phyloP scores from a whole-genome alignment of 306 rosid species.

The Corylus avellana region DNA sequence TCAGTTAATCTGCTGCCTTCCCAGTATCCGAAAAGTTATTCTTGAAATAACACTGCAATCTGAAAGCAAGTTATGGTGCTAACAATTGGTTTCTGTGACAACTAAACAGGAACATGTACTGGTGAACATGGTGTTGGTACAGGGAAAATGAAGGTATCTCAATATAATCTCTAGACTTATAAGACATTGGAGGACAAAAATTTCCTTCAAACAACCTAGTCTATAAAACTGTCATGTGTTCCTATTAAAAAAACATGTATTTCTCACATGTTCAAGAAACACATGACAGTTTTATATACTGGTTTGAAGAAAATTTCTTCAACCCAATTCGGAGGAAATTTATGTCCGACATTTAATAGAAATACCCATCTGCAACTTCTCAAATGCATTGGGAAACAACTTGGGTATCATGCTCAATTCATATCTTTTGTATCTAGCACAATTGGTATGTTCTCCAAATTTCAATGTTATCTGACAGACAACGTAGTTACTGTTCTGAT shows the following conservation, averaged over 20 bases:
- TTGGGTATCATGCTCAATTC: constrained; percentile 3
- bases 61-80: constrained; percentile 20
- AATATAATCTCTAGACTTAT: neutral
- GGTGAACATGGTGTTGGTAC: constrained; percentile 99
- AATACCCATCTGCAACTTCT: constrained; percentile 9
- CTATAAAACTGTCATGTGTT: no score
- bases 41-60: neutral
- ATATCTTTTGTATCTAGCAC: constrained; percentile 11
- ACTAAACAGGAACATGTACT: constrained; percentile 79
- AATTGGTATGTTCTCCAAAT: neutral
- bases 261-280: no score
- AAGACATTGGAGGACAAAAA: neutral
- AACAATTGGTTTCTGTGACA: constrained; percentile 28
- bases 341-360: neutral
- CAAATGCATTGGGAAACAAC: constrained; percentile 17
- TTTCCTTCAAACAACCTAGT: no score
- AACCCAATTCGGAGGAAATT: no score
- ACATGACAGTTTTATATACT: no score
- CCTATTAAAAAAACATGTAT: no score
- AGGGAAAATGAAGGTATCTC: constrained; percentile 89
- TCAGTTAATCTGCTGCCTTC: constrained; percentile 13
- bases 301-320: no score
- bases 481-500: constrained; percentile 15
- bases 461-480: constrained; percentile 1
- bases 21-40: neutral